These are phyloP conservation scores for Talaromyces trachyspermus DNA, from an alignment of 495 filamentous ascomycete genomes.

Conservation along the genomic window DNA sequence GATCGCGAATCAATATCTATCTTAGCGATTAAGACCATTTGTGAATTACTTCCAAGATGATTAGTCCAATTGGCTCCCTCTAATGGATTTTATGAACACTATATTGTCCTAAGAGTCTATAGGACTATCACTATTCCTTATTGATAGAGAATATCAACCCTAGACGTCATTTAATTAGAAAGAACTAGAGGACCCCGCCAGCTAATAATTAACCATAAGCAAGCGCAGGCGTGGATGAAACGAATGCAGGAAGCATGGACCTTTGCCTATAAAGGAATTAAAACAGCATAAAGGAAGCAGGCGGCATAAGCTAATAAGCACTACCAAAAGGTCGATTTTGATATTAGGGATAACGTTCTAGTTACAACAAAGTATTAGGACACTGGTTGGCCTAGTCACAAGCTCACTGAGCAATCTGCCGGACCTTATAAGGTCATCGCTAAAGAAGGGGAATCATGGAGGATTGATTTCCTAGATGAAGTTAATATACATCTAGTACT, in stretches of 20 bases:
- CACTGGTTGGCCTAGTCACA: neutral
- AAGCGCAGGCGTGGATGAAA: neutral
- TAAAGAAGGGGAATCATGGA: too few relatives aligned
- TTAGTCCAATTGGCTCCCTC: constrained; percentile 8
- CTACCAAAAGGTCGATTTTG: constrained; percentile 2
- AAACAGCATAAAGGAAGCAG: neutral
- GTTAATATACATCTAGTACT: constrained; percentile 17
- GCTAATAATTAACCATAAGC: neutral
- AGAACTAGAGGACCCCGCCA: neutral
- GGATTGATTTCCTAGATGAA: constrained; percentile 8
- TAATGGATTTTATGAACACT: neutral
- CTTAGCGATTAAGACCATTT: constrained; percentile 1
- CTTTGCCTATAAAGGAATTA: neutral
- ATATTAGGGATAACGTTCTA: constrained; percentile 2
- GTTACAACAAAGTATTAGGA: constrained; percentile 6
- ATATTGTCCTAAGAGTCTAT: neutral
- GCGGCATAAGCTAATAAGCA: constrained; percentile 1
- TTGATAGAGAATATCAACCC: neutral
- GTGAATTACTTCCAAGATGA: constrained; percentile 10
- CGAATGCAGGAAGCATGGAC: neutral
- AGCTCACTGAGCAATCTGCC: neutral
- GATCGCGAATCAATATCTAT: constrained; percentile 2
- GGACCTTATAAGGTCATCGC: neutral
- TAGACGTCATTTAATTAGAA: neutral
- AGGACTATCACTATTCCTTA: neutral